Evolutionary conservation across 352 stramenopile species (phyloP).

Genomic region (Globisporangium iwayamae): DNA sequence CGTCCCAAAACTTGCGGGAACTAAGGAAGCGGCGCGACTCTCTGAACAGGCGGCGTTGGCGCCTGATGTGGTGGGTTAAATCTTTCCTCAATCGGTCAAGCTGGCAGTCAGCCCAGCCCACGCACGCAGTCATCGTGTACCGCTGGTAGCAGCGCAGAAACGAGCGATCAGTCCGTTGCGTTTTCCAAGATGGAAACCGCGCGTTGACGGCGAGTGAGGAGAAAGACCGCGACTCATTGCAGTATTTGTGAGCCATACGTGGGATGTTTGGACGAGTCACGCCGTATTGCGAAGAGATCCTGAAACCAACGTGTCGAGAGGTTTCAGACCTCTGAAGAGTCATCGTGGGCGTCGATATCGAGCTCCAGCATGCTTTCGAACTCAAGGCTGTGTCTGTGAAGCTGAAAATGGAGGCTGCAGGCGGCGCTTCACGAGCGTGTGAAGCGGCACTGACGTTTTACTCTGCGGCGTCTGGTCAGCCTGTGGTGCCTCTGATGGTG

Average conservation of each 20-base stretch:
- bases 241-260: background rate
- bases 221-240: background rate
- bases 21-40: too few relatives aligned
- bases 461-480: background rate
- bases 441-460: slow-evolving; percentile 1
- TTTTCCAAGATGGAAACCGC: background rate
- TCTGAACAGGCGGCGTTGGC: too few relatives aligned
- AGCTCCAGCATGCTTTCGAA: background rate
- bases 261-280: background rate
- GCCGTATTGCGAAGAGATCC: background rate
- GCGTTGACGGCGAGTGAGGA: background rate
- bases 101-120: too few relatives aligned
- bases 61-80: too few relatives aligned
- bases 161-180: background rate
- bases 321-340: background rate
- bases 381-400: background rate
- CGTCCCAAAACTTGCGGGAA: too few relatives aligned
- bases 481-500: background rate
- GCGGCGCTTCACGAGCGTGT: background rate
- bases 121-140: too few relatives aligned
- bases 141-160: too few relatives aligned
- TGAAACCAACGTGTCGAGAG: background rate
- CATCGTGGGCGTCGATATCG: background rate
- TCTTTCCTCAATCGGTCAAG: too few relatives aligned
- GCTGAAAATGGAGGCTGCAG: background rate